Percentiles rank a stretch among this genome's conserved stretches.
These are phyloP conservation scores for Scenedesmus sp. DNA, from an alignment of 163 green algal species.

Conservation along the genomic window DNA sequence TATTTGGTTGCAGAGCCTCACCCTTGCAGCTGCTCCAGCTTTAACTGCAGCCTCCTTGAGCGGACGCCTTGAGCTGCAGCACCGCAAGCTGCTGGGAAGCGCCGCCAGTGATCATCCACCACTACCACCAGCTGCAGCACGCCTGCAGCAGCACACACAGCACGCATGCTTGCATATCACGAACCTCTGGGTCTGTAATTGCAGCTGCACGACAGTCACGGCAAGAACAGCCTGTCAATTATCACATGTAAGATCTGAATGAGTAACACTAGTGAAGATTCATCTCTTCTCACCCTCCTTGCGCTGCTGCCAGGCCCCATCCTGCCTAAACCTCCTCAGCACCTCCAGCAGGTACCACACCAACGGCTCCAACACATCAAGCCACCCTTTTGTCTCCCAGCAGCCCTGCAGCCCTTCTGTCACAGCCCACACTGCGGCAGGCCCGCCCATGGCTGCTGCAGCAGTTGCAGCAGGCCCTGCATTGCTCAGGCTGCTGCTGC, in stretches of 20 bases:
- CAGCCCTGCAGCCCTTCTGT: not conserved
- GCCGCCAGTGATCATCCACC: not conserved
- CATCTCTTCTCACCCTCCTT: not conserved
- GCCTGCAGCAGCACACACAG: not conserved
- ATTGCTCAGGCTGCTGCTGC: not conserved
- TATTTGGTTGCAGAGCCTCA: not conserved
- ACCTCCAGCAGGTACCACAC: constrained; percentile 26
- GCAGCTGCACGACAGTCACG: no score
- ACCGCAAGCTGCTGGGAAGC: not conserved
- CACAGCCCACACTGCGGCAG: not conserved
- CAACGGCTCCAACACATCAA: constrained; percentile 9
- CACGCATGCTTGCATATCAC: not conserved
- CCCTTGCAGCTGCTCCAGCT: not conserved
- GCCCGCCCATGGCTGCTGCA: not conserved
- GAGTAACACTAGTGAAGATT: no score
- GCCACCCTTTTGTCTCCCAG: not conserved
- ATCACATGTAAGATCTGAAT: no score
- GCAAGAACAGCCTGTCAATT: no score
- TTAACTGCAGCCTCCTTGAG: not conserved
- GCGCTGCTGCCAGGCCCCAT: not conserved
- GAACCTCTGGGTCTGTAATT: no score
- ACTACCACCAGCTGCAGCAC: not conserved
- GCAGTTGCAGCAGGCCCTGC: not conserved
- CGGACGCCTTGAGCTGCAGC: no score
- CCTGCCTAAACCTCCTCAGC: not conserved